Percentiles rank a stretch among this genome's conserved stretches.
Conservation (phyloP, 257 asterid genomes). For the Leptodermis oblonga region DNA sequence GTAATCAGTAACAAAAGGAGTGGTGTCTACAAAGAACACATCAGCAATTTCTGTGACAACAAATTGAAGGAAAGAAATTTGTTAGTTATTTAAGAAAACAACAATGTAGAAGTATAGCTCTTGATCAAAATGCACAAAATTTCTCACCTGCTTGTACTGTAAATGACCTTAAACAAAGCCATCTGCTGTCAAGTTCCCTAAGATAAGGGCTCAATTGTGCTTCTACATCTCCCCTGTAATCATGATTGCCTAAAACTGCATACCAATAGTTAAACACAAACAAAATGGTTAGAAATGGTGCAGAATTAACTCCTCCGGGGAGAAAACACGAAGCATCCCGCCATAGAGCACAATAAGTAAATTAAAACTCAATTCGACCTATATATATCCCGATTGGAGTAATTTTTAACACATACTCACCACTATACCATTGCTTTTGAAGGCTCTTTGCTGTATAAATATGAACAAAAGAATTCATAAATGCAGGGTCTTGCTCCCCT, state of each 20-base stretch:
- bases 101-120: not conserved
- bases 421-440: conserved; percentile 80
- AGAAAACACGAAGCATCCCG: too few species aligned
- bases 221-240: conserved; percentile 67
- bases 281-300: too few species aligned
- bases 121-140: not conserved
- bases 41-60: conserved; percentile 54
- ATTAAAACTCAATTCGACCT: too few species aligned
- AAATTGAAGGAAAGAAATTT: not conserved
- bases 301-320: too few species aligned
- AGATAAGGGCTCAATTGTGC: conserved; percentile 72
- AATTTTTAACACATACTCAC: conserved; percentile 31
- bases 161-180: conserved; percentile 86
- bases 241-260: conserved; percentile 95
- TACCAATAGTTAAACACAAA: too few species aligned
- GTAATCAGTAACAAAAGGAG: conserved; percentile 64
- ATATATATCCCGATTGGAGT: not conserved
- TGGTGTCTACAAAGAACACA: conserved; percentile 76
- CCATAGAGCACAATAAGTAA: too few species aligned
- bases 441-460: conserved; percentile 76
- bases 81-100: not conserved
- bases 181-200: conserved; percentile 55
- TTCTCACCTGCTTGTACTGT: conserved; percentile 55
- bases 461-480: conserved; percentile 63
- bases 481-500: conserved; percentile 60